Evolutionary conservation across 768 basidiomycete species (phyloP).

Genomic region (Saitozyma podzolica): DNA sequence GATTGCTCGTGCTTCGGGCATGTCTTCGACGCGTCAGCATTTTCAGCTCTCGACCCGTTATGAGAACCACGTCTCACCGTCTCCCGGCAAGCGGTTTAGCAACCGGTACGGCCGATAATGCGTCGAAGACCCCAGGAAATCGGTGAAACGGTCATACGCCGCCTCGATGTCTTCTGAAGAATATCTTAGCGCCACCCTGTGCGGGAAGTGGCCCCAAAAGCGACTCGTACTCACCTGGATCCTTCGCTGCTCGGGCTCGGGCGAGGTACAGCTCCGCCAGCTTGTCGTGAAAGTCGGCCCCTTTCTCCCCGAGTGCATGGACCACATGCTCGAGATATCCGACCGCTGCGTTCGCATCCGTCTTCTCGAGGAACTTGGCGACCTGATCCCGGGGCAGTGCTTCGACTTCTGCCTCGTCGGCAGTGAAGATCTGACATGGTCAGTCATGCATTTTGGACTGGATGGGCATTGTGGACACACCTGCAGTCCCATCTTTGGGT

Average conservation of each 20-base stretch:
- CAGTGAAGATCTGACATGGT: conserved; percentile 76
- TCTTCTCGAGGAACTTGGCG: conserved; percentile 71
- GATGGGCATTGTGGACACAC: conserved; percentile 54
- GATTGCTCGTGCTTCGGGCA: conserved; percentile 88
- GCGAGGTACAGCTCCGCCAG: conserved; percentile 81
- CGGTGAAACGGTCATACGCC: conserved; percentile 56
- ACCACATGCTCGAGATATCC: conserved; percentile 86
- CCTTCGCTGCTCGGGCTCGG: conserved; percentile 59
- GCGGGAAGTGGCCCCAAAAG: too few species aligned
- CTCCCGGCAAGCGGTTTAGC: conserved; percentile 74
- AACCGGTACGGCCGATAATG: conserved; percentile 75
- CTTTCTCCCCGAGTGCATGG: conserved; percentile 67
- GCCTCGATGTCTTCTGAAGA: neutral
- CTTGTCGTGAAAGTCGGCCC: conserved; percentile 76
- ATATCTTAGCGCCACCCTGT: neutral
- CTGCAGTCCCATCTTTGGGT: conserved; percentile 73
- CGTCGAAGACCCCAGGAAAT: conserved; percentile 70
- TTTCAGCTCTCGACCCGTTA: neutral
- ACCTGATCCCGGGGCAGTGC: conserved; percentile 72
- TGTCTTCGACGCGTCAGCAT: conserved; percentile 57
- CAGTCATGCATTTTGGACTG: neutral
- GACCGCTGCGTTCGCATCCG: conserved; percentile 62
- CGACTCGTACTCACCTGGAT: neutral
- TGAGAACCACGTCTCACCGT: conserved; percentile 59
- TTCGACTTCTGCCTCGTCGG: conserved; percentile 78